Conservation (phyloP, 2,329 filamentous ascomycete species). For the Ascosphaera apis region DNA sequence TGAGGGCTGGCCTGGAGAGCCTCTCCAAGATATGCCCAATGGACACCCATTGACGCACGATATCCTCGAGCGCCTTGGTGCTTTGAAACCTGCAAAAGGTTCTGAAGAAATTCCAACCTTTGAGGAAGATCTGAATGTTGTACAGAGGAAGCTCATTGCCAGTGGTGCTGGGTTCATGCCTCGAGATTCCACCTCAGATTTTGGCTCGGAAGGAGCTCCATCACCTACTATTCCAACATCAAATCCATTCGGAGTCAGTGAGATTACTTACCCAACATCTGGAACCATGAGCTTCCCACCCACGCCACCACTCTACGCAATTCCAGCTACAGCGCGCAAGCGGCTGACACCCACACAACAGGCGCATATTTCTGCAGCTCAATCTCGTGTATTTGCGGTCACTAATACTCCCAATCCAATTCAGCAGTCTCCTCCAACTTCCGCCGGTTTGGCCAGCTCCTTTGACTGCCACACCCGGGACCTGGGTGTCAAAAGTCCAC, state of each 20-base stretch:
- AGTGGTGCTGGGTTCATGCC: constrained; percentile 29
- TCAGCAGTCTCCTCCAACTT: too few relatives aligned
- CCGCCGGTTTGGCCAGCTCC: too few relatives aligned
- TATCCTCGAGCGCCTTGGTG: constrained; percentile 34
- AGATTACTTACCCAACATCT: constrained; percentile 11
- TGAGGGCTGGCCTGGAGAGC: constrained; percentile 32
- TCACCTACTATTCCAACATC: constrained; percentile 12
- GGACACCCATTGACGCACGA: constrained; percentile 40
- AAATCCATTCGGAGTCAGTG: constrained; percentile 4
- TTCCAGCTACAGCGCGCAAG: too few relatives aligned
- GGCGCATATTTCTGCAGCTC: too few relatives aligned
- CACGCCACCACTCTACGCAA: constrained; percentile 2
- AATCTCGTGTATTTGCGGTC: too few relatives aligned
- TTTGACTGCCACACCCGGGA: too few relatives aligned
- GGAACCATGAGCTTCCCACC: constrained; percentile 10
- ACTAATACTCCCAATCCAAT: too few relatives aligned
- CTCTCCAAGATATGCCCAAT: constrained; percentile 26
- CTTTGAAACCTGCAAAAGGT: constrained; percentile 30
- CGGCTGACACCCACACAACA: too few relatives aligned
- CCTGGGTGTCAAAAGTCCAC: too few relatives aligned
- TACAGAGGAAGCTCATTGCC: constrained; percentile 32
- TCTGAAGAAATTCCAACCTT: constrained; percentile 25
- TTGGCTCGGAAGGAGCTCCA: constrained; percentile 32
- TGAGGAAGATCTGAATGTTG: constrained; percentile 32
- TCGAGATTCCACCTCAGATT: constrained; percentile 31